Percentiles rank a stretch among this genome's conserved stretches.
These are phyloP conservation scores for Parathielavia hyrcaniae DNA, from an alignment of 495 filamentous ascomycete species.

Conservation along the genomic window DNA sequence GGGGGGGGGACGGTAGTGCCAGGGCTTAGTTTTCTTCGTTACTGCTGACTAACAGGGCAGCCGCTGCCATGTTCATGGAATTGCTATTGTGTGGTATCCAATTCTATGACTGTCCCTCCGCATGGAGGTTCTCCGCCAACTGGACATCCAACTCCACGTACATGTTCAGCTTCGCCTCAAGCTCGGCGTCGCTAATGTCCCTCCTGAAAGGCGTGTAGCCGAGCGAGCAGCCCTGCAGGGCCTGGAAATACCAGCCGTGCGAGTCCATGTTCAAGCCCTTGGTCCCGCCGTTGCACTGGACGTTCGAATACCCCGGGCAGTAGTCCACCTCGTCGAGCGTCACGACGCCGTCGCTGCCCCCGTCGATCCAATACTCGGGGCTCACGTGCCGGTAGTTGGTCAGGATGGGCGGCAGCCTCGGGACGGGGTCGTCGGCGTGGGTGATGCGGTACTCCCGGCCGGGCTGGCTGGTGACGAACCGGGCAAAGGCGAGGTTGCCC, in stretches of 20 bases:
- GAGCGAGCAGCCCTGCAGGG: conserved; percentile 30
- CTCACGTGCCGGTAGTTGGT: conserved; percentile 55
- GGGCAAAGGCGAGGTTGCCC: conserved; percentile 51
- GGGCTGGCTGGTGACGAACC: conserved; percentile 47
- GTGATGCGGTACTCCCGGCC: conserved; percentile 59
- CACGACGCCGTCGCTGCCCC: conserved; percentile 23
- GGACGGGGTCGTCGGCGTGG: conserved; percentile 60
- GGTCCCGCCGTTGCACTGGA: conserved; percentile 38
- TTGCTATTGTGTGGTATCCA: background rate
- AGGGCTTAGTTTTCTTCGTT: background rate
- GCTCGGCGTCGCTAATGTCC: conserved; percentile 30
- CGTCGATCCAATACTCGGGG: conserved; percentile 59
- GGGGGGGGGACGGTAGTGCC: too few species aligned
- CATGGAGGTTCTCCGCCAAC: conserved; percentile 11
- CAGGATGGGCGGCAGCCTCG: conserved; percentile 52
- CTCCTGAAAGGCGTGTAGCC: conserved; percentile 22
- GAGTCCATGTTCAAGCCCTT: conserved; percentile 27
- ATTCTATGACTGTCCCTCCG: conserved; percentile 3
- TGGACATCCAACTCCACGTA: conserved; percentile 28
- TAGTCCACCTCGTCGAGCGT: conserved; percentile 29
- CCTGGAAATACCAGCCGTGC: conserved; percentile 38
- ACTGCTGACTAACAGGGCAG: background rate
- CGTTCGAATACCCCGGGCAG: conserved; percentile 36
- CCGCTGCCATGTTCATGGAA: too few species aligned
- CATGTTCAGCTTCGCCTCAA: conserved; percentile 27